These are phyloP conservation scores for Hippophae gyantsensis DNA, from an alignment of 306 rosid species.

Conservation along the genomic window DNA sequence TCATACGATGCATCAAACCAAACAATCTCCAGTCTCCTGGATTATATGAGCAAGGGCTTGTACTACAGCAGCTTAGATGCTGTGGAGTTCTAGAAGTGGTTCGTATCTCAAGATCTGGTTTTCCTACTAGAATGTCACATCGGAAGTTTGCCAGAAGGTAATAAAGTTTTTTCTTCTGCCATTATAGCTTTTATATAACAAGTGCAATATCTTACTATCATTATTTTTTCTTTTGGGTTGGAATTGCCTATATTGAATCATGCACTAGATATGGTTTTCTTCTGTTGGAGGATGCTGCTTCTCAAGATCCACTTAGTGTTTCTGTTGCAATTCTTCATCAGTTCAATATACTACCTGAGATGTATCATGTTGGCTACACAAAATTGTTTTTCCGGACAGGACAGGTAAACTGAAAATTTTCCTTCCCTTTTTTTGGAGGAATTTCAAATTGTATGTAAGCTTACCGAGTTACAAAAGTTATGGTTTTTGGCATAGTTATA, in stretches of 20 bases:
- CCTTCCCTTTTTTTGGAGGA: neutral
- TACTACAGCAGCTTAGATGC: conserved; percentile 90
- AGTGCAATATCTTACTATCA: neutral
- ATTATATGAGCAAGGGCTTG: conserved; percentile 87
- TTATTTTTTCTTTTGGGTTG: neutral
- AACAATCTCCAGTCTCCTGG: conserved; percentile 93
- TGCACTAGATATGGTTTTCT: conserved; percentile 89
- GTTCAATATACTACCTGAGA: conserved; percentile 87
- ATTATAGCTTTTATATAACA: neutral
- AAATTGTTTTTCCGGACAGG: conserved; percentile 95
- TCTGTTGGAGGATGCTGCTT: conserved; percentile 68
- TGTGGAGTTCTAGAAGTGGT: conserved; percentile 99
- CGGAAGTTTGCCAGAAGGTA: conserved; percentile 94
- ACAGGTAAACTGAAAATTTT: conserved; percentile 53
- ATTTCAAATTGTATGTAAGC: neutral
- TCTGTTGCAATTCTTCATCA: conserved; percentile 98
- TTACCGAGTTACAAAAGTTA: neutral
- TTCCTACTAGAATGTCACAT: conserved; percentile 97
- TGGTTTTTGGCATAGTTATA: neutral
- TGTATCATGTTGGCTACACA: conserved; percentile 99
- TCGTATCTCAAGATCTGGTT: conserved; percentile 92
- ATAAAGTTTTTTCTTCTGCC: conserved; percentile 5
- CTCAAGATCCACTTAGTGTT: conserved; percentile 91
- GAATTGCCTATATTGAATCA: conserved; percentile 25
- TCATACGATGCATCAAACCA: conserved; percentile 98